A percentile compares a stretch with the other conserved stretches of the same genome.
Conservation (phyloP, 768 basidiomycete species). For the Lentinus brumalis region DNA sequence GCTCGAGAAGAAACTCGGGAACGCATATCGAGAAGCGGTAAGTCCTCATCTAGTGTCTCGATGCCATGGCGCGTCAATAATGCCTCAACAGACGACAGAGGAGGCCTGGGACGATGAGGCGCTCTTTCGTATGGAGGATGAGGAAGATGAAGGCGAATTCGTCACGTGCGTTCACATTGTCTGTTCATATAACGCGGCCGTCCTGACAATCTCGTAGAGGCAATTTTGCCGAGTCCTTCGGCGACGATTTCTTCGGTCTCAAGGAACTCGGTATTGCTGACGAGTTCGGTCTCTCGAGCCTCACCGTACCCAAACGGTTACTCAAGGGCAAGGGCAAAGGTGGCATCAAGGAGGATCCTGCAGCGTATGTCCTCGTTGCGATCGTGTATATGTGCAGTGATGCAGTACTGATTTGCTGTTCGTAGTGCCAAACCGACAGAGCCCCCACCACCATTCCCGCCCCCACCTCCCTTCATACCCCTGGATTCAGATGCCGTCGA, state of each 20-base stretch:
- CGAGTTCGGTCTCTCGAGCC: slow-evolving; percentile 77
- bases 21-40: slow-evolving; percentile 81
- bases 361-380: slow-evolving; percentile 48
- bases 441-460: slow-evolving; percentile 82
- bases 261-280: slow-evolving; percentile 85
- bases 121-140: slow-evolving; percentile 57
- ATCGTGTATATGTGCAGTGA: background rate
- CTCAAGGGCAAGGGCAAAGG: slow-evolving; percentile 63
- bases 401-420: background rate
- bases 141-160: slow-evolving; percentile 65
- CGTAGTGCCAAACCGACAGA: slow-evolving; percentile 64
- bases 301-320: slow-evolving; percentile 77
- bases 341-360: slow-evolving; percentile 37
- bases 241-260: slow-evolving; percentile 92
- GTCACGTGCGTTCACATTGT: slow-evolving; percentile 51
- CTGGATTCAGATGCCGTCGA: slow-evolving; percentile 67
- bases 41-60: slow-evolving; percentile 24
- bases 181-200: too few species aligned
- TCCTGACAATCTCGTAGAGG: slow-evolving; percentile 48
- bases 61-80: background rate
- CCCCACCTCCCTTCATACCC: slow-evolving; percentile 78
- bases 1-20: slow-evolving; percentile 82
- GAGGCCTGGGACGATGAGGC: slow-evolving; percentile 63
- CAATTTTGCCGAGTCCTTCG: slow-evolving; percentile 83
- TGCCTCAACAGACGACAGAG: slow-evolving; percentile 40